These are phyloP conservation scores for Plenodomus lindquistii DNA, from an alignment of 2,329 filamentous ascomycete species.

Conservation along the genomic window DNA sequence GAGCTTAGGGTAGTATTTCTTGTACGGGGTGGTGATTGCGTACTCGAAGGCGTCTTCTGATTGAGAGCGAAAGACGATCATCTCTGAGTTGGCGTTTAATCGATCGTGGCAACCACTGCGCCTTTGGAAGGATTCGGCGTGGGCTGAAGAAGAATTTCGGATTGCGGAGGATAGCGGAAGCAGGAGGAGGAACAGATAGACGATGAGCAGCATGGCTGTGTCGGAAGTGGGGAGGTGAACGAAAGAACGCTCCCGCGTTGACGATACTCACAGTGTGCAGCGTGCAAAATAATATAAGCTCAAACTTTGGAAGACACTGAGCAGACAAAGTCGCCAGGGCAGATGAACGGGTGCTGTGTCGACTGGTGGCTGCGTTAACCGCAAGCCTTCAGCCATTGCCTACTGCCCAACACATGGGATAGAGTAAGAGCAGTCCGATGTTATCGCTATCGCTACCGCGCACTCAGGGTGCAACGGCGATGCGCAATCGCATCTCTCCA, in stretches of 20 bases:
- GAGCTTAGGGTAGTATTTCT: slow-evolving; percentile 5
- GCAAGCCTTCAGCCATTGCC: neutral
- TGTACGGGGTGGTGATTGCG: slow-evolving; percentile 8
- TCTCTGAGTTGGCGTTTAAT: neutral
- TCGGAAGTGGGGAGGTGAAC: neutral
- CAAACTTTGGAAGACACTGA: neutral
- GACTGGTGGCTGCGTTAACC: too few species aligned
- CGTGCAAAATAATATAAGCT: neutral
- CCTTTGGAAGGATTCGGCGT: neutral
- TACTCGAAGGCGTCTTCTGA: slow-evolving; percentile 1
- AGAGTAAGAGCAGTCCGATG: too few species aligned
- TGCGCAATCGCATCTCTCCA: too few species aligned
- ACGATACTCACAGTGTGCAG: neutral
- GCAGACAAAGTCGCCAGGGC: neutral
- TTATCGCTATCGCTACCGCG: too few species aligned
- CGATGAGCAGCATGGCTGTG: neutral
- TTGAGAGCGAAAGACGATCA: neutral
- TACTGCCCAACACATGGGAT: neutral
- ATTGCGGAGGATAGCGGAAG: neutral
- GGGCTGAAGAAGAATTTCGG: neutral
- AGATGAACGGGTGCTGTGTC: neutral
- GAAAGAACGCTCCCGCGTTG: neutral
- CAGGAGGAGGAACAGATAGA: neutral
- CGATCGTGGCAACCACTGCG: neutral
- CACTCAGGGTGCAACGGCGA: too few species aligned